Conservation (phyloP, 2,329 filamentous ascomycete genomes). For the Alternaria arbusti region DNA sequence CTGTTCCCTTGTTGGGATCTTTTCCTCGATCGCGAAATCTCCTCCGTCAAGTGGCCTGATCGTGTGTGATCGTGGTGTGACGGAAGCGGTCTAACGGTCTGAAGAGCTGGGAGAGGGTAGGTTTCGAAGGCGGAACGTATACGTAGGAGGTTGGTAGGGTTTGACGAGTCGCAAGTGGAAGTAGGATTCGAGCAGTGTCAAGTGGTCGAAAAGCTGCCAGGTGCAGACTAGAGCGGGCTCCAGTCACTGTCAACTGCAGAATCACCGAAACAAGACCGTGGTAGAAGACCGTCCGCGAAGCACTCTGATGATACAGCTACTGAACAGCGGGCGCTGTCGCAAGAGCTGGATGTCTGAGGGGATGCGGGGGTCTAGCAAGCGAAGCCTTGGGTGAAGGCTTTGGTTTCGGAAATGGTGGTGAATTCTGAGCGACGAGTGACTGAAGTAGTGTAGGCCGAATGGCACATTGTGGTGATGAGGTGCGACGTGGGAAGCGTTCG, state of each 20-base stretch:
- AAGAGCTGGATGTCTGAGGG: slow-evolving; percentile 45
- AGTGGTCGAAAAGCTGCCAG: slow-evolving; percentile 43
- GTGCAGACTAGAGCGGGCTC: slow-evolving; percentile 44
- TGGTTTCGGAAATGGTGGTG: slow-evolving; percentile 46
- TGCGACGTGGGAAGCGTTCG: slow-evolving; percentile 36
- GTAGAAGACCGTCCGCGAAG: slow-evolving; percentile 44
- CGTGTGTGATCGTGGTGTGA: slow-evolving; percentile 18
- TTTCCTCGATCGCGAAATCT: slow-evolving; percentile 24
- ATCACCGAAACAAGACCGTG: slow-evolving; percentile 51
- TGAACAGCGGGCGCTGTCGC: slow-evolving; percentile 44
- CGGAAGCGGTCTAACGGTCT: slow-evolving; percentile 16
- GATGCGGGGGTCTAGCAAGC: slow-evolving; percentile 46
- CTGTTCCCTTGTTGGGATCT: slow-evolving; percentile 27
- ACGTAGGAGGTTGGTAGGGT: slow-evolving; percentile 30
- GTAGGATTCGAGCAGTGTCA: slow-evolving; percentile 38
- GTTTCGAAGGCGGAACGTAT: slow-evolving; percentile 20
- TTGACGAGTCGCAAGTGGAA: slow-evolving; percentile 41
- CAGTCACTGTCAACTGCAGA: slow-evolving; percentile 54
- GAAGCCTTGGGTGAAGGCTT: slow-evolving; percentile 48
- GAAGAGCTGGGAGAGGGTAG: slow-evolving; percentile 19
- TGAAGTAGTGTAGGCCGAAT: slow-evolving; percentile 46
- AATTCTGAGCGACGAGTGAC: slow-evolving; percentile 53
- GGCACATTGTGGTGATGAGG: slow-evolving; percentile 45
- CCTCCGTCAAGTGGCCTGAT: slow-evolving; percentile 22
- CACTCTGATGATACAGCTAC: slow-evolving; percentile 46